Evolutionary conservation across 140 eudicot genomes (phyloP).

Genomic region (Oenanthe javanica): DNA sequence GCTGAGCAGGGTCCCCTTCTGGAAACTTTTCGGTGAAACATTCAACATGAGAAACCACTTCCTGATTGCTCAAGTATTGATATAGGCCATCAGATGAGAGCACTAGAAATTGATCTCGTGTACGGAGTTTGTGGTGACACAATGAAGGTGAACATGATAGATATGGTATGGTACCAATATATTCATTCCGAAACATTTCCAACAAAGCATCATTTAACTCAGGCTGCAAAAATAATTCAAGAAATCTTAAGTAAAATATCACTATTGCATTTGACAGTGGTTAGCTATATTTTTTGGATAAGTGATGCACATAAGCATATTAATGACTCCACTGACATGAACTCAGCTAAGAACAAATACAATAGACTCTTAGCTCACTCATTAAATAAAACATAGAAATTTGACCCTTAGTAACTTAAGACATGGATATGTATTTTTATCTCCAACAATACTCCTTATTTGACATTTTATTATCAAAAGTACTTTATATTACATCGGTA

Average conservation of each 20-base stretch:
- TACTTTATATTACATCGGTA: no score
- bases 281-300: background rate
- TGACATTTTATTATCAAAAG: no score
- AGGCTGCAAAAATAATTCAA: conserved; percentile 48
- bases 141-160: conserved; percentile 82
- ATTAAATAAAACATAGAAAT: no score
- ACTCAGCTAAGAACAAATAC: background rate
- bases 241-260: background rate
- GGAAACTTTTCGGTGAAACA: conserved; percentile 83
- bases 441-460: no score
- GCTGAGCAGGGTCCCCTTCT: conserved; percentile 99
- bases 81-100: conserved; percentile 95
- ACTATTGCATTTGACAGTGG: background rate
- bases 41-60: conserved; percentile 82
- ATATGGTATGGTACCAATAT: conserved; percentile 83
- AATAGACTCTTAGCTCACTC: no score
- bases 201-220: conserved; percentile 79
- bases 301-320: background rate
- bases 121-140: conserved; percentile 72
- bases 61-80: conserved; percentile 88
- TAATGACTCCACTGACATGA: background rate
- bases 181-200: conserved; percentile 95
- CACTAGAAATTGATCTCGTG: conserved; percentile 77
- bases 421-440: no score
- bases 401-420: no score